Evolutionary conservation across 345 rosid species (phyloP).

Genomic region (Excoecaria agallocha): DNA sequence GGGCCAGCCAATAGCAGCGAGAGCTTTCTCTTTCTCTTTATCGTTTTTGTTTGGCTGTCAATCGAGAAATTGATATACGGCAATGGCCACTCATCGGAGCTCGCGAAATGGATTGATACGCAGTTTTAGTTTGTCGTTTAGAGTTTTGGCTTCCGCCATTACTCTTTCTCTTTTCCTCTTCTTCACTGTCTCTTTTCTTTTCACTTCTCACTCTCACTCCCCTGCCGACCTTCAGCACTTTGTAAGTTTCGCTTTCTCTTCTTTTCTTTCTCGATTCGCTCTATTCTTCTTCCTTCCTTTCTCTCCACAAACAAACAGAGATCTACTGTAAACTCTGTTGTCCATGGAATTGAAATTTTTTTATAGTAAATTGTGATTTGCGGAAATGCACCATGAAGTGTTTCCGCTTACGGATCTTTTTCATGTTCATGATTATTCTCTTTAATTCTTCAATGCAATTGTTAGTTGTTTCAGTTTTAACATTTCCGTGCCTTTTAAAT

Average conservation of each 20-base stretch:
- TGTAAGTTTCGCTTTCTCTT: constrained; percentile 36
- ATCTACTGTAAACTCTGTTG: background rate
- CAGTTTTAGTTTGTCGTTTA: constrained; percentile 31
- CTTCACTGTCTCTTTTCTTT: constrained; percentile 50
- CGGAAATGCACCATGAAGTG: background rate
- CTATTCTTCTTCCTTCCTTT: background rate
- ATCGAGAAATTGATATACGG: background rate
- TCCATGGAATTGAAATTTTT: background rate
- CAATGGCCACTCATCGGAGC: constrained; percentile 55
- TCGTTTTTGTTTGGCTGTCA: background rate
- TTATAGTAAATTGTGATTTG: background rate
- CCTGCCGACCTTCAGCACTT: constrained; percentile 43
- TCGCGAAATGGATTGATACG: constrained; percentile 30
- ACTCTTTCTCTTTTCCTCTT: constrained; percentile 45
- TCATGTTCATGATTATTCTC: background rate
- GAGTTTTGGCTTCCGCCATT: constrained; percentile 43
- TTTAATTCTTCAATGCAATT: background rate
- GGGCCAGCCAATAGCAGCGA: background rate
- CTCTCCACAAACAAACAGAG: background rate
- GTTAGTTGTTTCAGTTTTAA: background rate
- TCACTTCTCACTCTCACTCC: constrained; percentile 42
- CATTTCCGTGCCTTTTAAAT: background rate
- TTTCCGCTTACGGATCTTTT: background rate
- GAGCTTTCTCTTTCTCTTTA: background rate
- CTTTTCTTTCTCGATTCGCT: background rate